Evolutionary conservation across 1,284 basidiomycete genomes (phyloP).

Genomic region (Ustilago loliicola): DNA sequence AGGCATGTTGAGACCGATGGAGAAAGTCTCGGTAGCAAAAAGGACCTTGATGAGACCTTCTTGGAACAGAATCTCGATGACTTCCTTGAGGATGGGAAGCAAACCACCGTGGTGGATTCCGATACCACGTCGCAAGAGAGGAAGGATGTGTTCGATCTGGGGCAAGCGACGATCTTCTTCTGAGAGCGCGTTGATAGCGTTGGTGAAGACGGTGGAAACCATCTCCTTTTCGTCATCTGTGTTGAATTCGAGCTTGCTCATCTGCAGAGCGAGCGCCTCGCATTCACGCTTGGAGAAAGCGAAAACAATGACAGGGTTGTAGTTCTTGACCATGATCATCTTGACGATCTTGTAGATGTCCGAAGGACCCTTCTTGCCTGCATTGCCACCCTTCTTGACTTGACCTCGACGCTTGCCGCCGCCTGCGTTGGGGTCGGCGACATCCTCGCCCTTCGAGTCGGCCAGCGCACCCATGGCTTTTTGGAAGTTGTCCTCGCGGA

Average conservation of each 20-base stretch:
- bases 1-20: constrained; percentile 99
- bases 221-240: constrained; percentile 91
- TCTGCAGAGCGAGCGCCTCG: constrained; percentile 88
- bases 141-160: constrained; percentile 93
- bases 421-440: constrained; percentile 81
- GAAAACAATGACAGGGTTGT: constrained; percentile 98
- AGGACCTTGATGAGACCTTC: constrained; percentile 99
- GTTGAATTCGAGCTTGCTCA: constrained; percentile 97
- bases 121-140: constrained; percentile 92
- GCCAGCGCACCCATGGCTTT: constrained; percentile 95
- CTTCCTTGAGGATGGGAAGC: constrained; percentile 96
- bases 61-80: constrained; percentile 99
- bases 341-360: constrained; percentile 99
- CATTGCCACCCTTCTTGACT: constrained; percentile 91
- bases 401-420: constrained; percentile 77
- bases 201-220: constrained; percentile 90
- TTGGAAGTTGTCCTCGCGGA: constrained; percentile 96
- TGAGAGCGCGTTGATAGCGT: constrained; percentile 90
- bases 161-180: constrained; percentile 90
- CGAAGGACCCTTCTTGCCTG: constrained; percentile 93
- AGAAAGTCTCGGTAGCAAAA: constrained; percentile 99
- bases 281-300: constrained; percentile 99
- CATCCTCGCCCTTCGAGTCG: constrained; percentile 86
- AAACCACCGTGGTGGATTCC: constrained; percentile 99
- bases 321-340: constrained; percentile 98